Evolutionary conservation across 2,329 filamentous ascomycete species (phyloP).

Genomic region (Macrophomina tecta): DNA sequence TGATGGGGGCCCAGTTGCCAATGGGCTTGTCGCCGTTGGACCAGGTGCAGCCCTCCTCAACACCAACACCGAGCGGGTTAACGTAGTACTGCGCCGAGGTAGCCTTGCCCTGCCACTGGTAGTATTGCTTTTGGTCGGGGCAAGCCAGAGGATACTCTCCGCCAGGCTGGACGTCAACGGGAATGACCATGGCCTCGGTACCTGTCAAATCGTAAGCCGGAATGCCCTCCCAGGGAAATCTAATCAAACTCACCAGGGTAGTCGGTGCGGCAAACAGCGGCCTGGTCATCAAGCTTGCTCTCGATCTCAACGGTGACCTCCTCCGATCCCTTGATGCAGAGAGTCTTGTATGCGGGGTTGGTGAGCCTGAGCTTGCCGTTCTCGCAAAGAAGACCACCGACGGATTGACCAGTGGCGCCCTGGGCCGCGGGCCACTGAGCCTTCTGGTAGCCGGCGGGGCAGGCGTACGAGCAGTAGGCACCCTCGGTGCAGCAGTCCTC

Average conservation of each 20-base stretch:
- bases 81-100: conserved; percentile 98
- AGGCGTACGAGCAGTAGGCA: conserved; percentile 89
- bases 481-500: conserved; percentile 67
- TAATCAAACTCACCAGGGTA: conserved; percentile 73
- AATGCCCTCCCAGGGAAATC: not conserved
- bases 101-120: conserved; percentile 72
- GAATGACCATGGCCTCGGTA: conserved; percentile 85
- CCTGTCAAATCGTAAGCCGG: conserved; percentile 42
- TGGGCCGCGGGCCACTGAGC: conserved; percentile 84
- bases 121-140: conserved; percentile 75
- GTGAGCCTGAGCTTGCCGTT: conserved; percentile 79
- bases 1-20: conserved; percentile 88
- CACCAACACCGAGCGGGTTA: conserved; percentile 76
- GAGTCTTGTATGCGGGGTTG: conserved; percentile 66
- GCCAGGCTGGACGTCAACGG: conserved; percentile 69
- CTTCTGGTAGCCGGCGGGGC: conserved; percentile 90
- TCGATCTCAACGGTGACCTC: conserved; percentile 69
- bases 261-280: conserved; percentile 89
- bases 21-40: conserved; percentile 61
- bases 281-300: conserved; percentile 71
- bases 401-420: conserved; percentile 79
- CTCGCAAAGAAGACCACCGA: conserved; percentile 87
- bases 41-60: conserved; percentile 80
- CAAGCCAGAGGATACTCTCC: conserved; percentile 71
- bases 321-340: conserved; percentile 77